These are phyloP conservation scores for Apiotrichum montevideense DNA, from an alignment of 1,284 basidiomycete genomes.

Conservation along the genomic window DNA sequence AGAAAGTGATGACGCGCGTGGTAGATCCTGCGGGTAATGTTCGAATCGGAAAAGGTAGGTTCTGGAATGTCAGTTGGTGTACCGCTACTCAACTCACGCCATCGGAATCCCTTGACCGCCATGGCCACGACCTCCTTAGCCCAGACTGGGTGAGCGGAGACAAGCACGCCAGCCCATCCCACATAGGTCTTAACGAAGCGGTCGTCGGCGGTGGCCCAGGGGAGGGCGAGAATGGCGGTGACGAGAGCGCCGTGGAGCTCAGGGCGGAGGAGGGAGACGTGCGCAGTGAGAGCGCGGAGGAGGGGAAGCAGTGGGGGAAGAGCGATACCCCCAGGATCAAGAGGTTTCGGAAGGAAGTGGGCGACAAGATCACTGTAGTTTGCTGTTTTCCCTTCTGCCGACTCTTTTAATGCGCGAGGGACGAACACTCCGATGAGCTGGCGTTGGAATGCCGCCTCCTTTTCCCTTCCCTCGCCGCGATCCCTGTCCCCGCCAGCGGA, in stretches of 20 bases:
- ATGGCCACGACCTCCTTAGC: constrained; percentile 73
- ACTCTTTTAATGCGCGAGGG: constrained; percentile 41
- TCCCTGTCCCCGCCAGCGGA: constrained; percentile 26
- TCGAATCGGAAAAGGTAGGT: constrained; percentile 9
- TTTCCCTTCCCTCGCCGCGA: constrained; percentile 1
- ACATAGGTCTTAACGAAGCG: constrained; percentile 77
- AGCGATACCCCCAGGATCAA: constrained; percentile 21
- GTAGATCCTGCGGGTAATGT: constrained; percentile 70
- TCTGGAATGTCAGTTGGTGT: constrained; percentile 15
- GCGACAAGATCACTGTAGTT: constrained; percentile 53
- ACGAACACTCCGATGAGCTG: constrained; percentile 46
- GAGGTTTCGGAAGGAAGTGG: constrained; percentile 49
- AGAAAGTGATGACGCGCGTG: constrained; percentile 85
- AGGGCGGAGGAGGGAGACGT: constrained; percentile 48
- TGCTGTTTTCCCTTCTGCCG: constrained; percentile 41
- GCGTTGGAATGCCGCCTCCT: constrained; percentile 40
- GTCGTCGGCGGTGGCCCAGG: constrained; percentile 80
- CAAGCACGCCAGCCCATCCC: constrained; percentile 82
- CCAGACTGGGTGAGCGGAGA: constrained; percentile 91
- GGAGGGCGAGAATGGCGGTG: constrained; percentile 77
- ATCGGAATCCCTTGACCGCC: constrained; percentile 76
- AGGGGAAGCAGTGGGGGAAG: constrained; percentile 50
- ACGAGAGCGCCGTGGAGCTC: constrained; percentile 70
- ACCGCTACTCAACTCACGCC: constrained; percentile 58
- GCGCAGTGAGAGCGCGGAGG: constrained; percentile 63